A percentile compares a stretch with the other conserved stretches of the same genome.
Evolutionary conservation across 352 stramenopile genomes (phyloP).

Genomic region (Elongisporangium undulatum): DNA sequence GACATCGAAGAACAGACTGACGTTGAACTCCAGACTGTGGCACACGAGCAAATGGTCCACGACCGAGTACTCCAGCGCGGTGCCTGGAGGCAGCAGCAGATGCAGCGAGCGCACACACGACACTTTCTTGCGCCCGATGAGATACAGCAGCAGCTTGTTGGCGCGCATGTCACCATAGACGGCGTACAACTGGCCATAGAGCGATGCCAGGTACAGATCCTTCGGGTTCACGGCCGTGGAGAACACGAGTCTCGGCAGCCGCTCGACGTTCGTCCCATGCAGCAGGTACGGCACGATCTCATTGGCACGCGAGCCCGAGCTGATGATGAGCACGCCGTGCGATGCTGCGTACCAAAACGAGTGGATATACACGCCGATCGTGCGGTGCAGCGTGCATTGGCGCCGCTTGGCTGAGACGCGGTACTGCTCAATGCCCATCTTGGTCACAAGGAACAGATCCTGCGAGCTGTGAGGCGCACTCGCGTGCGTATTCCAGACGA

Average conservation of each 20-base stretch:
- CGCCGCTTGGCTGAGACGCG: conserved; percentile 54
- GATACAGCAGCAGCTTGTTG: conserved; percentile 68
- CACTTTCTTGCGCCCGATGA: conserved; percentile 55
- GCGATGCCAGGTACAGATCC: conserved; percentile 54
- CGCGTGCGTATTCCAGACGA: conserved; percentile 68
- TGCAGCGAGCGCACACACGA: conserved; percentile 73
- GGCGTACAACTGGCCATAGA: conserved; percentile 67
- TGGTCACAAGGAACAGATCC: conserved; percentile 74
- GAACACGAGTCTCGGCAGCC: conserved; percentile 70
- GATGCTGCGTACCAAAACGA: conserved; percentile 67
- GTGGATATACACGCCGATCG: conserved; percentile 55
- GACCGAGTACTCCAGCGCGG: conserved; percentile 61
- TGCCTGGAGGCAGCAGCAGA: conserved; percentile 56
- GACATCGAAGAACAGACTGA: conserved; percentile 79
- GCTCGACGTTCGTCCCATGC: conserved; percentile 50
- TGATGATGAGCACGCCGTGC: conserved; percentile 64
- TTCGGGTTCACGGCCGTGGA: conserved; percentile 41
- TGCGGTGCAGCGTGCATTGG: conserved; percentile 50
- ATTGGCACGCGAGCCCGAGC: conserved; percentile 65
- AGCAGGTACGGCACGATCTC: conserved; percentile 75
- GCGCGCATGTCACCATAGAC: conserved; percentile 57
- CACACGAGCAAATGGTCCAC: conserved; percentile 83
- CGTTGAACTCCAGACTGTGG: conserved; percentile 78
- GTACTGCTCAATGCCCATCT: conserved; percentile 72
- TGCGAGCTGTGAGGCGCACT: conserved; percentile 39